A percentile compares a stretch with the other conserved stretches of the same genome.
phyloP scores from a whole-genome alignment of 176 grass and related monocot species.

The Dendrocalamus sinicus region DNA sequence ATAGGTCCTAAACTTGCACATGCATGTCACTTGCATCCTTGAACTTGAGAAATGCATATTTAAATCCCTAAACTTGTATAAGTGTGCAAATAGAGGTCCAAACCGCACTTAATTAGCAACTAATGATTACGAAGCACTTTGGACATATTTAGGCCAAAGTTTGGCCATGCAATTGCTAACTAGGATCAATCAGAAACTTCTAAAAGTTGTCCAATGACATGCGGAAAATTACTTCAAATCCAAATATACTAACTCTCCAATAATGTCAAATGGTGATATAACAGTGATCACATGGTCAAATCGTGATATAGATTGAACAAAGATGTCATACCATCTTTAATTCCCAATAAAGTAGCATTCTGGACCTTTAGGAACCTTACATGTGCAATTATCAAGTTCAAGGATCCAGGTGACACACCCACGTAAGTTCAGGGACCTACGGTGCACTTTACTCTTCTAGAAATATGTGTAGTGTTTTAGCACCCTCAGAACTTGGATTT shows the following conservation, averaged over 20 bases:
- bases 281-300: neutral
- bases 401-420: neutral
- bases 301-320: neutral
- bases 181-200: neutral
- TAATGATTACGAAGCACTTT: neutral
- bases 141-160: neutral
- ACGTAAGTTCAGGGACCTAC: neutral
- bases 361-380: neutral
- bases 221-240: neutral
- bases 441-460: neutral
- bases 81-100: neutral
- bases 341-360: neutral
- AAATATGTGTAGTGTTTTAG: slow-evolving; percentile 1
- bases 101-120: neutral
- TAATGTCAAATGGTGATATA: neutral
- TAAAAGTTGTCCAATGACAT: neutral
- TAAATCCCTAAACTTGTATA: neutral
- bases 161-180: neutral
- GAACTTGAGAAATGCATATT: neutral
- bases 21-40: neutral
- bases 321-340: neutral
- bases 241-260: neutral
- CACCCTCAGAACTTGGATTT: neutral
- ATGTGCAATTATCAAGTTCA: neutral
- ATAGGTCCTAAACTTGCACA: neutral